These are phyloP conservation scores for Taiozyma sp. DNA, from an alignment of 1,139 yeast genomes.

Conservation along the genomic window DNA sequence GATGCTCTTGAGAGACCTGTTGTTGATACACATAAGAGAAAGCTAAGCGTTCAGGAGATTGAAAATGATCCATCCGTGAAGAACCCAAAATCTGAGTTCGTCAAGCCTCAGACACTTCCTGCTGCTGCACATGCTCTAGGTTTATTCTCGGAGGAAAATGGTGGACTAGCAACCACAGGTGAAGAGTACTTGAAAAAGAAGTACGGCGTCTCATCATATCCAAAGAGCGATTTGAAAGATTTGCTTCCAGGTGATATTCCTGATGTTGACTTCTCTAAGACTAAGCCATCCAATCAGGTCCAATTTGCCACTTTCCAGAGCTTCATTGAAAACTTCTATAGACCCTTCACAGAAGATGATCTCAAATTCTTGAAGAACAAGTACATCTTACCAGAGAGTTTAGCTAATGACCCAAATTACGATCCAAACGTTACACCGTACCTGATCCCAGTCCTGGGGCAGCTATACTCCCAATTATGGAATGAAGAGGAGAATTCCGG, in stretches of 20 bases:
- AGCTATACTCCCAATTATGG: conserved; percentile 80
- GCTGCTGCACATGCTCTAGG: conserved; percentile 65
- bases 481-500: conserved; percentile 64
- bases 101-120: conserved; percentile 67
- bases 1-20: conserved; percentile 12
- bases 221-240: conserved; percentile 69
- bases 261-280: conserved; percentile 76
- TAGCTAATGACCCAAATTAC: conserved; percentile 38
- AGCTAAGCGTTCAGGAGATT: conserved; percentile 24
- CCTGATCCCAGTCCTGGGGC: conserved; percentile 81
- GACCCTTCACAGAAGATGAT: conserved; percentile 78
- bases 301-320: conserved; percentile 86
- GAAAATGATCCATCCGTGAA: conserved; percentile 60
- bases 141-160: conserved; percentile 54
- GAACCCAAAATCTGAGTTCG: conserved; percentile 79
- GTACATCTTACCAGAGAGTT: conserved; percentile 48
- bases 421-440: conserved; percentile 68
- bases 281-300: conserved; percentile 88
- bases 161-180: conserved; percentile 49
- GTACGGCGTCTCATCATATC: conserved; percentile 88
- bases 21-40: conserved; percentile 16
- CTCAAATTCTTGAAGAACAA: conserved; percentile 65
- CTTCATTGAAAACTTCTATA: conserved; percentile 80
- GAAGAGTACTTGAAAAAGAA: conserved; percentile 71
- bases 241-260: conserved; percentile 88